A percentile compares a stretch with the other conserved stretches of the same genome.
phyloP scores from a whole-genome alignment of 164 flowering plant genomes.

The Stephania cephalantha region DNA sequence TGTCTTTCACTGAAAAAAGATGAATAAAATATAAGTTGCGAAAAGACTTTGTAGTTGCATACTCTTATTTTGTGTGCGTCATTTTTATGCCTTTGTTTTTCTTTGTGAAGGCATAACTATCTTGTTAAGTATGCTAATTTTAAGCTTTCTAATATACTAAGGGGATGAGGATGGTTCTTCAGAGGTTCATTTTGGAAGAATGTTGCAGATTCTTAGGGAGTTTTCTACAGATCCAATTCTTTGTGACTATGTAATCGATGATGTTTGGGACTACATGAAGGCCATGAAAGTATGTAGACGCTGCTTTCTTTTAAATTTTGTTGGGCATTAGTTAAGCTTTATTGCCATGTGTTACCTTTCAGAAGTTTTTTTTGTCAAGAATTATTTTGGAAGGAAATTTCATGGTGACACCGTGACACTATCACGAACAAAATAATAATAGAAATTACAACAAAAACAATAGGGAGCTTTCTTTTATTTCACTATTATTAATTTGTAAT shows the following conservation, averaged over 20 bases:
- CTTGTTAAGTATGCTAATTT: neutral
- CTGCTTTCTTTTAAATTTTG: neutral
- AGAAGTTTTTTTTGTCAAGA: too few species aligned
- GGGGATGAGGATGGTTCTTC: constrained; percentile 59
- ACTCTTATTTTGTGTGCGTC: too few species aligned
- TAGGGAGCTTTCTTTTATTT: neutral
- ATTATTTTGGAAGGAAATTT: neutral
- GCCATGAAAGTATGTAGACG: constrained; percentile 76
- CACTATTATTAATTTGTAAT: neutral
- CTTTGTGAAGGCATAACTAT: too few species aligned
- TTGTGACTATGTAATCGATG: constrained; percentile 84
- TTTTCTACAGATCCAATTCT: constrained; percentile 78
- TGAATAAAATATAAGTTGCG: too few species aligned
- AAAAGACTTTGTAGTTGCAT: too few species aligned
- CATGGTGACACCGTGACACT: neutral
- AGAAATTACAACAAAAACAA: too few species aligned
- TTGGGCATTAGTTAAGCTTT: constrained; percentile 2
- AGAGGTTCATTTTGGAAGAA: constrained; percentile 77
- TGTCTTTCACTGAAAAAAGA: too few species aligned
- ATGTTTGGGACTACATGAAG: constrained; percentile 95
- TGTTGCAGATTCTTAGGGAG: constrained; percentile 86
- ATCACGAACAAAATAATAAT: constrained; percentile 2
- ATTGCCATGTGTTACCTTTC: neutral
- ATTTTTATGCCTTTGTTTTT: too few species aligned
- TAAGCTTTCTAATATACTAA: constrained; percentile 22